Percentiles rank a stretch among this genome's conserved stretches.
phyloP scores from a whole-genome alignment of 352 stramenopile genomes.

The Globisporangium barbulae region DNA sequence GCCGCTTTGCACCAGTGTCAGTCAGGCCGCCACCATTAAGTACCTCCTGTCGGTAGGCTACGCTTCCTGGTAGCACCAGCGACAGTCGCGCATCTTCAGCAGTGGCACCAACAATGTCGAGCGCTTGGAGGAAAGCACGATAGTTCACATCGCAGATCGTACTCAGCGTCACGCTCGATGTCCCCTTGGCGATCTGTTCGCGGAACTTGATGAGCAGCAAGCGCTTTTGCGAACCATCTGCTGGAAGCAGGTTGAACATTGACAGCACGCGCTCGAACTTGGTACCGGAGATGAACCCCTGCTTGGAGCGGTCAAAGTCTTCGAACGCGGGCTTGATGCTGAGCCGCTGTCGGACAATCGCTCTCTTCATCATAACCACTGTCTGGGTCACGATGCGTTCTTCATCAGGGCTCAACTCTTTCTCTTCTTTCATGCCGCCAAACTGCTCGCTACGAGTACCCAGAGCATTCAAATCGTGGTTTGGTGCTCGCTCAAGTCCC shows the following conservation, averaged over 20 bases:
- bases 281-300: slow-evolving; percentile 70
- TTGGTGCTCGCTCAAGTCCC: slow-evolving; percentile 57
- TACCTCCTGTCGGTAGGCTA: slow-evolving; percentile 58
- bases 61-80: slow-evolving; percentile 44
- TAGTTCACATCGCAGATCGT: slow-evolving; percentile 85
- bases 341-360: slow-evolving; percentile 64
- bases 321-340: slow-evolving; percentile 81
- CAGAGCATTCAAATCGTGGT: slow-evolving; percentile 47
- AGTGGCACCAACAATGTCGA: slow-evolving; percentile 41
- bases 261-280: slow-evolving; percentile 85
- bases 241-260: slow-evolving; percentile 61
- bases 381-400: slow-evolving; percentile 49
- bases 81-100: slow-evolving; percentile 19
- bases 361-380: slow-evolving; percentile 45
- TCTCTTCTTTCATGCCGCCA: slow-evolving; percentile 45
- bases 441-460: slow-evolving; percentile 56
- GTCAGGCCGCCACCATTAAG: slow-evolving; percentile 34
- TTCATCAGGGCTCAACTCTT: slow-evolving; percentile 44
- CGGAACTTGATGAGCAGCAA: slow-evolving; percentile 76
- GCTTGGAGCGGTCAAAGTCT: slow-evolving; percentile 76
- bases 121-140: slow-evolving; percentile 66
- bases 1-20: slow-evolving; percentile 21
- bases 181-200: slow-evolving; percentile 45
- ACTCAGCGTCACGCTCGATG: slow-evolving; percentile 41
- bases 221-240: slow-evolving; percentile 38